Evolutionary conservation across 169 alveolate species (phyloP).

Genomic region (Plasmodium fragile): DNA sequence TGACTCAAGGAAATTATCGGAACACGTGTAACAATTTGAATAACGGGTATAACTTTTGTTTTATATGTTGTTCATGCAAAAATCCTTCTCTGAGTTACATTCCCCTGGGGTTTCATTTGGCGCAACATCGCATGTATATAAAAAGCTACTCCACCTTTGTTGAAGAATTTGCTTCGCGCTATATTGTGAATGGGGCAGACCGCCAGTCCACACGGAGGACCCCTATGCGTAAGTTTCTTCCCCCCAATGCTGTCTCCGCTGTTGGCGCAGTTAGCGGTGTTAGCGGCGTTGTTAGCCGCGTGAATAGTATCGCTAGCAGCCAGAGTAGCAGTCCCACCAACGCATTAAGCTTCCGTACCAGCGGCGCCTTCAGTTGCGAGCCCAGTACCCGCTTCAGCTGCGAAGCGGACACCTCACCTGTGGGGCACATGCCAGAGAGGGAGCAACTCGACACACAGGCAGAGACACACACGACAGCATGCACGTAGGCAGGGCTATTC

Average conservation of each 20-base stretch:
- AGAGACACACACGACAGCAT: background rate
- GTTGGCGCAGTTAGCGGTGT: background rate
- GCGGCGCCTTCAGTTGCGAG: background rate
- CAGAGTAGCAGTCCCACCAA: background rate
- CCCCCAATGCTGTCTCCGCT: background rate
- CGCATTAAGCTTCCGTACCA: background rate
- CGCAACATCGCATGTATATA: background rate
- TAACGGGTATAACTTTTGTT: conserved; percentile 32
- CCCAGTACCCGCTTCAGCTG: background rate
- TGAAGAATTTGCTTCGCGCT: background rate
- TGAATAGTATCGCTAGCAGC: background rate
- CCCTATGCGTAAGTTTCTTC: background rate
- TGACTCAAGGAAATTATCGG: background rate
- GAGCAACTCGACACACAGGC: background rate
- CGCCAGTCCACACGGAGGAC: background rate
- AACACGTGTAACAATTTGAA: conserved; percentile 13
- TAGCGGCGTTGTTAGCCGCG: background rate
- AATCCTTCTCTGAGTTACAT: background rate
- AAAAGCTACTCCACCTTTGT: background rate
- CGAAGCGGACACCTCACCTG: background rate
- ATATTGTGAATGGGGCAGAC: background rate
- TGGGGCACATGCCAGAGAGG: background rate
- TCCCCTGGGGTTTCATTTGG: background rate
- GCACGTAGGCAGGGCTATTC: background rate
- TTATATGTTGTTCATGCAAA: conserved; percentile 40